phyloP scores from a whole-genome alignment of 2,329 filamentous ascomycete species.

The Lasiodiplodia gonubiensis region DNA sequence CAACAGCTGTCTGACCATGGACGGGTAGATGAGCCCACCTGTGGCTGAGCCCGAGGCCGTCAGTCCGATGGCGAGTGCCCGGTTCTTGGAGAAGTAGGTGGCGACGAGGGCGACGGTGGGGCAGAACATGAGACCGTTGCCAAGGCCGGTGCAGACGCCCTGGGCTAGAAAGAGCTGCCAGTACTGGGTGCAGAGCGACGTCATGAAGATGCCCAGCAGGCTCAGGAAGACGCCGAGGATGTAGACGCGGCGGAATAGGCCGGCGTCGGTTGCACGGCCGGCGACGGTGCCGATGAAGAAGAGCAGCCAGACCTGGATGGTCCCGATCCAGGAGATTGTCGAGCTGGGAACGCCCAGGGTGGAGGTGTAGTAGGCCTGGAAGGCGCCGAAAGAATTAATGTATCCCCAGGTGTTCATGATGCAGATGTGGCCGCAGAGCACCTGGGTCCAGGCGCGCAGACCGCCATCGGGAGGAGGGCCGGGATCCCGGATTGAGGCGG shows the following conservation, averaged over 20 bases:
- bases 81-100: slow-evolving; percentile 67
- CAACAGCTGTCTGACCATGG: slow-evolving; percentile 59
- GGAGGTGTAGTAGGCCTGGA: slow-evolving; percentile 44
- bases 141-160: slow-evolving; percentile 43
- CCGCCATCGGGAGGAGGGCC: slow-evolving; percentile 48
- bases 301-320: slow-evolving; percentile 57
- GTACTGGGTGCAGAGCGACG: slow-evolving; percentile 53
- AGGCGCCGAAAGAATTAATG: slow-evolving; percentile 46
- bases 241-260: slow-evolving; percentile 55
- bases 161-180: slow-evolving; percentile 53
- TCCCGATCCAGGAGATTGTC: slow-evolving; percentile 60
- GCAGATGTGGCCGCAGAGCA: slow-evolving; percentile 44
- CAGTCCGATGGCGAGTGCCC: slow-evolving; percentile 65
- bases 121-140: slow-evolving; percentile 44
- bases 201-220: slow-evolving; percentile 59
- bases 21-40: slow-evolving; percentile 69
- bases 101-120: slow-evolving; percentile 40
- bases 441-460: slow-evolving; percentile 46
- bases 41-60: slow-evolving; percentile 65
- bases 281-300: slow-evolving; percentile 59
- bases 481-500: slow-evolving; percentile 39
- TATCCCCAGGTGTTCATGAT: slow-evolving; percentile 47
- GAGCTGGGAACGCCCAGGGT: slow-evolving; percentile 42
- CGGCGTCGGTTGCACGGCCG: slow-evolving; percentile 59
- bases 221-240: slow-evolving; percentile 52